Evolutionary conservation across 129 eudicot genomes (phyloP), one percentile per base, ranked within the genome.

Genomic region (Tagetes patula): DNA sequence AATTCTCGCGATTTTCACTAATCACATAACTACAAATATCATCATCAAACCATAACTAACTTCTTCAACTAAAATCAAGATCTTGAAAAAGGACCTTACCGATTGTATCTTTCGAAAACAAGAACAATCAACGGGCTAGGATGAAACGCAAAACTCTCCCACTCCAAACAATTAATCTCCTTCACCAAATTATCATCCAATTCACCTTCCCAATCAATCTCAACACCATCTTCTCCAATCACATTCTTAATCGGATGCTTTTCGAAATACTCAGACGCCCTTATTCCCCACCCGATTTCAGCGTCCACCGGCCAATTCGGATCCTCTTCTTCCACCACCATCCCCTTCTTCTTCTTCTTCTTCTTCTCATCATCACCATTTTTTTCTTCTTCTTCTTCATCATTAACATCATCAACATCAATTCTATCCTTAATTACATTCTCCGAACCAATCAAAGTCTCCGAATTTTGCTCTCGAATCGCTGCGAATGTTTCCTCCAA

Each of bases 161-260:
- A 95, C 78, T 91, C 99, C 73, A 95, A 81, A 80, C 94, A 88
- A 71, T 88, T 91, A 40, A 91, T 95, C 82, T 90, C 99, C 58
- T 90, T 89, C 58, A 95, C 97, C 75, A 85, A 80, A 50, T 81
- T 84, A 74, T 95, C 86, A 80, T 95, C 97, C 78, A 90, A 74
- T 72, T 95, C 99, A 46, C 99, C 99, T 74, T 88, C 99, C 99
- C 99, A 95, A 67, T 95, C 96, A 69, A 95, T 95, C 86, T 88
- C 94, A 36, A 59, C 76, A 6, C 99, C 99, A 74, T 91, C 97
- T 74, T 95, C 97, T 12, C 96, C 97, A 5, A 83, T 69, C 47
- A 90, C 89, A 78, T 95, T 95, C 71, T 81, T 88, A 5, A 95
- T 95, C 0, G 97, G 82, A 46, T 91, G 89, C 84, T 88, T 78